Evolutionary conservation across 306 rosid species (phyloP).

Genomic region (Citrullus mucosospermus): DNA sequence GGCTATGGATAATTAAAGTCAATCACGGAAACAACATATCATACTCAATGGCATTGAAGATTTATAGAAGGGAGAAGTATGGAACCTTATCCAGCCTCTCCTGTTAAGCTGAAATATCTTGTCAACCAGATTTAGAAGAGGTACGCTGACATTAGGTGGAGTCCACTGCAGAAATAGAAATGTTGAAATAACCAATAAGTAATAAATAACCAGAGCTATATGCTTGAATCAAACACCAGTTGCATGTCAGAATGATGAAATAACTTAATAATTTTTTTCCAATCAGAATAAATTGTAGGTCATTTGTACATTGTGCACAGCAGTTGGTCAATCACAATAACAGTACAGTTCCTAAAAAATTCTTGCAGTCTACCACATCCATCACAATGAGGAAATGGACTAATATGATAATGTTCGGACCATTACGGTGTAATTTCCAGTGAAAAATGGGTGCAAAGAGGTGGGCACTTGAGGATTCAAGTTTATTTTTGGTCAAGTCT

Average conservation of each 20-base stretch:
- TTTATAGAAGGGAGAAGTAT: constrained; percentile 13
- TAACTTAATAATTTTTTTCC: not conserved
- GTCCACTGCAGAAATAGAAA: constrained; percentile 67
- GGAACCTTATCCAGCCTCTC: constrained; percentile 98
- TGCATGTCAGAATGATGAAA: not conserved
- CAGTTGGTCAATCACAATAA: not conserved
- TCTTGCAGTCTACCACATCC: not conserved
- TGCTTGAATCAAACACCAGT: not conserved
- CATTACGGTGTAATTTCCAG: not conserved
- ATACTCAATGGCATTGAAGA: not conserved
- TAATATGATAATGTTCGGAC: not conserved
- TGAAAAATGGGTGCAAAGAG: not conserved
- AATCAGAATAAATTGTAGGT: not conserved
- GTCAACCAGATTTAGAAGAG: constrained; percentile 88
- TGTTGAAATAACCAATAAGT: constrained; percentile 3
- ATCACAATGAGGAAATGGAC: not conserved
- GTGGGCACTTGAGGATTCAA: not conserved
- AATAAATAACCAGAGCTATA: not conserved
- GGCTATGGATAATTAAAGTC: not conserved
- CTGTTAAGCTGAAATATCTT: constrained; percentile 91
- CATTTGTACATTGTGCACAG: not conserved
- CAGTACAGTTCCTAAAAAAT: not conserved
- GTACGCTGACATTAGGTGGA: constrained; percentile 92
- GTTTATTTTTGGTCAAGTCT: not conserved
- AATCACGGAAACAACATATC: not conserved